A percentile compares a stretch with the other conserved stretches of the same genome.
phyloP scores from a whole-genome alignment of 257 asterid genomes.

The Scutellaria minor region DNA sequence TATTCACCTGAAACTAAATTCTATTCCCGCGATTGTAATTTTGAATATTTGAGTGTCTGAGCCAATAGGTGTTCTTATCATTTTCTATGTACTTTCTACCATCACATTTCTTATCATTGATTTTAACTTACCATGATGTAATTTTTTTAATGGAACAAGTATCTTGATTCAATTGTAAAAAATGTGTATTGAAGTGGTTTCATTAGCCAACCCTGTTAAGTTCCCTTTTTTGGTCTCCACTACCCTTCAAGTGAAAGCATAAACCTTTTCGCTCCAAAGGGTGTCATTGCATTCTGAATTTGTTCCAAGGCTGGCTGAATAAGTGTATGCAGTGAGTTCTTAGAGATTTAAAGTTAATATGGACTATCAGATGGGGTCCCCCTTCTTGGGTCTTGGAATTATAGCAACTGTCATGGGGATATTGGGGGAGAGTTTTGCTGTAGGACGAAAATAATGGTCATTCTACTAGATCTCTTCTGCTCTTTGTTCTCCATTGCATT shows the following conservation, averaged over 20 bases:
- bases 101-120: neutral
- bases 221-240: neutral
- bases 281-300: neutral
- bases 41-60: neutral
- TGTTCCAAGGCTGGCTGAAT: too few relatives aligned
- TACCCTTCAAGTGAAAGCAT: neutral
- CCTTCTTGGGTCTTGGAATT: neutral
- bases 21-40: neutral
- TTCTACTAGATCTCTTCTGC: constrained; percentile 1
- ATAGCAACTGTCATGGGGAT: constrained; percentile 8
- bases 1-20: neutral
- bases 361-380: neutral
- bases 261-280: neutral
- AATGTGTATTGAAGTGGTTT: neutral
- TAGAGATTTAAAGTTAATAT: neutral
- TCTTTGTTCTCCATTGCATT: neutral
- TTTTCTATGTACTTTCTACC: neutral
- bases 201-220: constrained; percentile 1
- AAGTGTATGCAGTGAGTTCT: neutral
- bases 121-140: neutral
- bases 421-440: neutral
- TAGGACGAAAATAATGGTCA: neutral
- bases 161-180: neutral
- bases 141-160: neutral
- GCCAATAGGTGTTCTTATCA: neutral